phyloP scores from a whole-genome alignment of 1,284 basidiomycete species.

The Marasmius fiardii region DNA sequence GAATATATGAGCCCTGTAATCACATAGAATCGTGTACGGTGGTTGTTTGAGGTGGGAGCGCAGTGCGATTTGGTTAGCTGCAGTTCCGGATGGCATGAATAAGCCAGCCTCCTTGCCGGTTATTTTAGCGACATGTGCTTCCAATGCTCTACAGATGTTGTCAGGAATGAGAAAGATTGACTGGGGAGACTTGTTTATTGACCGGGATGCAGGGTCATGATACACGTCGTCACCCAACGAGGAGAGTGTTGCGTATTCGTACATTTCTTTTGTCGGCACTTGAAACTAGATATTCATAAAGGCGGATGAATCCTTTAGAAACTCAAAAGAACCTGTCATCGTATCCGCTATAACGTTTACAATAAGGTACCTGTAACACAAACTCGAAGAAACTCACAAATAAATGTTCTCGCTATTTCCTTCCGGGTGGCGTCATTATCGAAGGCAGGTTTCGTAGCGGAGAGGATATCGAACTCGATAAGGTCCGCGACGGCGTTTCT shows the following conservation, averaged over 20 bases:
- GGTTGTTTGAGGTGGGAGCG: slow-evolving; percentile 89
- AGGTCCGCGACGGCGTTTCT: slow-evolving; percentile 41
- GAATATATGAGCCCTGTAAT: slow-evolving; percentile 82
- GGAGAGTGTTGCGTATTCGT: slow-evolving; percentile 61
- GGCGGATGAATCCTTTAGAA: not conserved
- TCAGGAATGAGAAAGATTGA: not conserved
- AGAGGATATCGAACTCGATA: slow-evolving; percentile 61
- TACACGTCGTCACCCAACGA: slow-evolving; percentile 78
- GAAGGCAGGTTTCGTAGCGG: slow-evolving; percentile 42
- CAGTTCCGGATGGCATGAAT: slow-evolving; percentile 87
- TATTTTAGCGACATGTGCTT: slow-evolving; percentile 77
- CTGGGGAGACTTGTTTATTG: slow-evolving; percentile 15
- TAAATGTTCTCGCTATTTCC: slow-evolving; percentile 60
- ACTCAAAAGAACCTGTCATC: slow-evolving; percentile 55
- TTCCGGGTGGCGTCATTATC: slow-evolving; percentile 54
- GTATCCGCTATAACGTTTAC: slow-evolving; percentile 58
- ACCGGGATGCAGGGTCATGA: slow-evolving; percentile 51
- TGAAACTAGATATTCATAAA: slow-evolving; percentile 3
- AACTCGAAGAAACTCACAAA: slow-evolving; percentile 53
- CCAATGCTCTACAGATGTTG: slow-evolving; percentile 58
- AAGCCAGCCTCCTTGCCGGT: slow-evolving; percentile 87
- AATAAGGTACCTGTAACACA: slow-evolving; percentile 11
- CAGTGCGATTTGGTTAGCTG: slow-evolving; percentile 88
- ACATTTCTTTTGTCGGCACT: slow-evolving; percentile 79
- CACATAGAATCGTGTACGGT: slow-evolving; percentile 83